A percentile compares a stretch with the other conserved stretches of the same genome.
phyloP scores from a whole-genome alignment of 352 stramenopile species.

The Phytophthora lateralis region DNA sequence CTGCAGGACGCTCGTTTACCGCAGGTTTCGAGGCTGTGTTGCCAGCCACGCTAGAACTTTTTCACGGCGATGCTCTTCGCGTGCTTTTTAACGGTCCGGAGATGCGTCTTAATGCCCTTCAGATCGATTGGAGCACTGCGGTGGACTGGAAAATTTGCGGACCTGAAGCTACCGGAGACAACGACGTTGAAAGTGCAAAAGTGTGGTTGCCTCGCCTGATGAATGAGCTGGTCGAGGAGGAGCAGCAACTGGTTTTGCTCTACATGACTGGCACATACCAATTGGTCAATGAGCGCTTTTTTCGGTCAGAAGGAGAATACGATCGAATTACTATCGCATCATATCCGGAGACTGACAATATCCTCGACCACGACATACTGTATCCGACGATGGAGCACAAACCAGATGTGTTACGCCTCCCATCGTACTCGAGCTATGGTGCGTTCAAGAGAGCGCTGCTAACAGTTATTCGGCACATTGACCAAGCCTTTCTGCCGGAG shows the following conservation, averaged over 20 bases:
- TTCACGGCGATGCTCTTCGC: conserved; percentile 56
- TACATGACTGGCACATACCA: conserved; percentile 58
- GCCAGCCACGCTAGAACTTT: conserved; percentile 51
- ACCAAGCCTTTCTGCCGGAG: conserved; percentile 41
- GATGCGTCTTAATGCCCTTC: conserved; percentile 33
- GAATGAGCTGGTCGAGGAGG: conserved; percentile 59
- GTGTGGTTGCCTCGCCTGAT: conserved; percentile 57
- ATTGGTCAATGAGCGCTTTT: conserved; percentile 52
- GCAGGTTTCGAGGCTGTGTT: conserved; percentile 63
- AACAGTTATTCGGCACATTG: conserved; percentile 41
- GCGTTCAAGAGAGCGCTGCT: conserved; percentile 57
- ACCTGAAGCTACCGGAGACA: conserved; percentile 16
- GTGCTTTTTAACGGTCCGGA: conserved; percentile 55
- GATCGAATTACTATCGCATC: conserved; percentile 28
- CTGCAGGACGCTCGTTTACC: conserved; percentile 41
- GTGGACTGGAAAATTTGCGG: conserved; percentile 42
- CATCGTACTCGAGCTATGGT: conserved; percentile 58
- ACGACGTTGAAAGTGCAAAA: conserved; percentile 22
- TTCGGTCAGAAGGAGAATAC: conserved; percentile 21
- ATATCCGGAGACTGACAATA: conserved; percentile 15
- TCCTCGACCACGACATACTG: conserved; percentile 31
- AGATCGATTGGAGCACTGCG: conserved; percentile 47
- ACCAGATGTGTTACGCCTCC: conserved; percentile 47
- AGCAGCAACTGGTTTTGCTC: conserved; percentile 62
- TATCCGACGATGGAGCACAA: conserved; percentile 47